Base-by-base conservation (phyloP, 2,329 filamentous ascomycete species). In the Endothia cerciana region DNA sequence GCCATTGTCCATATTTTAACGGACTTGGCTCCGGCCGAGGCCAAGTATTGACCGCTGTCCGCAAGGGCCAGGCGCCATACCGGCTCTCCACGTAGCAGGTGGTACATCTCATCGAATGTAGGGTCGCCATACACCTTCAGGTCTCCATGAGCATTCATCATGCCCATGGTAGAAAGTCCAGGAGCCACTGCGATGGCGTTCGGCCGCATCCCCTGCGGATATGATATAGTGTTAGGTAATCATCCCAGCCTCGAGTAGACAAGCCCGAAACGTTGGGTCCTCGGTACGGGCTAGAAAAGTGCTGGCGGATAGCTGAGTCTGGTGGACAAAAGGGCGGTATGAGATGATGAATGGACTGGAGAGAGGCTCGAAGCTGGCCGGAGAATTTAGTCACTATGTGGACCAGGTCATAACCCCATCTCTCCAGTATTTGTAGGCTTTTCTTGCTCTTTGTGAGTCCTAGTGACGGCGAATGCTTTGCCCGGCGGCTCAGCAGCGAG, bases 311-410 rank as follows among this genome's bases (percentile, higher is more conserved):
- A 1, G 65, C 67, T 1, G 72, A 74, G n/a, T 67, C 63, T 1
- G 62, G 53, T 0, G 72, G 72, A 33, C 72, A 74, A 33, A 74
- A 73, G 0, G 72, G 70, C 4, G 71, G 70, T 6, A 74, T 73
- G 1, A 69, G 67, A 15, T 70, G 65, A 30, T 72, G 69, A n/a
- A 74, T 73, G 2, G 68, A 65, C 3, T 63, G 56, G 0, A 72
- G 73, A 11, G 33, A 65, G 2, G 55, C 51, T 7, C 36, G 63
- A 2, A 72, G 62, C 49, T 60, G 58, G 3, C 60, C 58, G 8
- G 68, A 65, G 22, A 74, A 74, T 22, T 71, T 70, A 3, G 68
- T 69, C 3, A 72, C 70, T 10, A 74, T 62, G 28, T 68, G 64
- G 1, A 70, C 65, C 15, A 74, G 47, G 56, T 72, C 73, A 4